Evolutionary conservation across 2,329 filamentous ascomycete genomes (phyloP), one percentile per base, ranked within the genome.

Genomic region (Arachnopeziza araneosa): DNA sequence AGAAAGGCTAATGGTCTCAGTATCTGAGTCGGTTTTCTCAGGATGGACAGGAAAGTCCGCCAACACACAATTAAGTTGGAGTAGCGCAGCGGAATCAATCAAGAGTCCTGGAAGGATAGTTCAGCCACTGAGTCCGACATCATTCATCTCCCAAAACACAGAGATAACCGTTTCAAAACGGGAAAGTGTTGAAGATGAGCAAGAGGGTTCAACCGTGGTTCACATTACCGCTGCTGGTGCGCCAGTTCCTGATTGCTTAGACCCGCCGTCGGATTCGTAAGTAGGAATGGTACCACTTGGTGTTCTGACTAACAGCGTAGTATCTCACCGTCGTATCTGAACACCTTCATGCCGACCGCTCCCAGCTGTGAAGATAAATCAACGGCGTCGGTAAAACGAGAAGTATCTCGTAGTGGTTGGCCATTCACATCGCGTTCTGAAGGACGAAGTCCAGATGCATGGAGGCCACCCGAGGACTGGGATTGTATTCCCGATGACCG

Each of bases 1-100:
- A 4, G 14, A 58, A 30, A 24, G 22, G 50, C 50, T 52, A 26
- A 52, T 56, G 8, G 19, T 19, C 10, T 21, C 52, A 57, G 70
- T 64, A n/a, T 61, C 63, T 73, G 80, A 79, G 56, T 80, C 80
- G 4, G 73, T 77, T 2, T 68, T 78, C 32, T 80, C 79, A 0
- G 78, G 73, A 64, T 76, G 76, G 71, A 79, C 78, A 22, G 73
- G 76, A 21, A 68, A 60, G 52, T 68, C 68, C 36, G 70, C 67
- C 12, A 71, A 72, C 19, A 72, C 70, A 14, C 72, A 72, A 8
- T 73, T 74, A 10, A 72, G 70, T 21, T 73, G 70, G 54, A 68
- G 68, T 3, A 74, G 73, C 5, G 61, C 68, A 10, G 63, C 68
- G 17, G 72, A 75, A 50, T 67, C 69, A 22, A 50, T 44, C 17